phyloP scores from a whole-genome alignment of 2,329 filamentous ascomycete genomes.

The Fusarium staphyleae region DNA sequence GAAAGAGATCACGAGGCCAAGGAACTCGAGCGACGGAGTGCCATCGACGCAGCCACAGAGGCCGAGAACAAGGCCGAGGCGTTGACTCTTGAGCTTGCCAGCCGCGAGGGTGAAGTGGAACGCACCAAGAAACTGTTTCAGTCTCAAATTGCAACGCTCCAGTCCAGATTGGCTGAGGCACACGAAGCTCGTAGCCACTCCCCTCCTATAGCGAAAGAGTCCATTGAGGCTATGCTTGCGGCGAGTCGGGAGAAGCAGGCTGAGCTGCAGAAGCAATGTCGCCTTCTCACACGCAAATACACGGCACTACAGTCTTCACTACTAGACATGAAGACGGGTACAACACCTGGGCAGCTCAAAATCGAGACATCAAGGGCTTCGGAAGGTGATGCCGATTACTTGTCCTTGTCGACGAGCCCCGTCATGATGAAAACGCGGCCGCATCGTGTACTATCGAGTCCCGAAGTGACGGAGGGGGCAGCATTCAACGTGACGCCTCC shows the following conservation, averaged over 20 bases:
- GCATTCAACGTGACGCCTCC: conserved; percentile 54
- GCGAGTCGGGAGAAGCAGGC: conserved; percentile 61
- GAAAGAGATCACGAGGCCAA: conserved; percentile 70
- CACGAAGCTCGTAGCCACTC: conserved; percentile 40
- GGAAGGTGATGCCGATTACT: conserved; percentile 46
- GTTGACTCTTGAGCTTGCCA: conserved; percentile 64
- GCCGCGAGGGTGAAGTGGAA: conserved; percentile 56
- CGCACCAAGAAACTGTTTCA: conserved; percentile 54
- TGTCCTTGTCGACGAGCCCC: conserved; percentile 50
- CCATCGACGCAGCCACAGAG: conserved; percentile 64
- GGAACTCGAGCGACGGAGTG: conserved; percentile 65
- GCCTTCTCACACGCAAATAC: conserved; percentile 59
- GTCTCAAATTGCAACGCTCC: conserved; percentile 57
- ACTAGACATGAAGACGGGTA: conserved; percentile 54
- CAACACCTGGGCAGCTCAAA: conserved; percentile 30
- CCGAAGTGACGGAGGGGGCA: conserved; percentile 52
- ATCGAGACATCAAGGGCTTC: conserved; percentile 33
- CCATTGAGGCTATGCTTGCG: conserved; percentile 55
- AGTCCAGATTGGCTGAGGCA: conserved; percentile 53
- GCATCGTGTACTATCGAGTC: conserved; percentile 54
- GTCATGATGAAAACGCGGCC: conserved; percentile 48
- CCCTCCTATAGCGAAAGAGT: conserved; percentile 44
- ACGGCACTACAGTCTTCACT: conserved; percentile 59
- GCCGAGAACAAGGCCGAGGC: conserved; percentile 66
- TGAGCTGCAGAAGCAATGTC: conserved; percentile 61